phyloP scores from a whole-genome alignment of 2,329 filamentous ascomycete genomes.

The Penicillium sp. region DNA sequence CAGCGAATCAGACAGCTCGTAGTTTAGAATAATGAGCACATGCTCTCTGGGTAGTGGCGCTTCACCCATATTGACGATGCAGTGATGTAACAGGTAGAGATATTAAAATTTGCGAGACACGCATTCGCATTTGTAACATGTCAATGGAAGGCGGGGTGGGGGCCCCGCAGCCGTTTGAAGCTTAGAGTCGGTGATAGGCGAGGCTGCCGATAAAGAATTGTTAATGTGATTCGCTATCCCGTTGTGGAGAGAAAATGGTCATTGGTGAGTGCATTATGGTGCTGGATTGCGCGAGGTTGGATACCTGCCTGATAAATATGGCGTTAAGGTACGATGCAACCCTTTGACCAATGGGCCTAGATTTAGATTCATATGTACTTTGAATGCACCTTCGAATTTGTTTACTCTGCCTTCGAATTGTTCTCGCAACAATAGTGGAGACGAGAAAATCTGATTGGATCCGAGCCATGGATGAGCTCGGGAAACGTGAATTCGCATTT shows the following conservation, averaged over 20 bases:
- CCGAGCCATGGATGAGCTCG: no score
- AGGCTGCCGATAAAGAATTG: not conserved
- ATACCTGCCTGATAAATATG: not conserved
- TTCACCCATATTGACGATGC: slow-evolving; percentile 23
- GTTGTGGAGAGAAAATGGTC: not conserved
- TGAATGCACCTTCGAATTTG: no score
- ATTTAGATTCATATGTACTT: no score
- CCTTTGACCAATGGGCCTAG: no score
- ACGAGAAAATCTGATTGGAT: no score
- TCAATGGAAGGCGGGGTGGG: not conserved
- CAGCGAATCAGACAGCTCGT: slow-evolving; percentile 14
- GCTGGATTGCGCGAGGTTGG: slow-evolving; percentile 1
- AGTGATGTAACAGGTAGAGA: not conserved
- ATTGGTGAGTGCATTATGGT: not conserved
- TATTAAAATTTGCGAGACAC: not conserved
- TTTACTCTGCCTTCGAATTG: no score
- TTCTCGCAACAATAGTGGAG: no score
- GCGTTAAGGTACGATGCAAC: not conserved
- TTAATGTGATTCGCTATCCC: not conserved
- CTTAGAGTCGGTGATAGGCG: not conserved
- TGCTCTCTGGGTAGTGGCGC: slow-evolving; percentile 16
- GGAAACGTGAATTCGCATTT: no score
- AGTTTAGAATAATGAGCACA: slow-evolving; percentile 24
- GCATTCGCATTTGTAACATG: not conserved
- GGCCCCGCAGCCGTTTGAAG: not conserved